Evolutionary conservation across 352 stramenopile genomes (phyloP), one percentile per base, ranked within the genome.

Genomic region (Phytophthora pistaciae): DNA sequence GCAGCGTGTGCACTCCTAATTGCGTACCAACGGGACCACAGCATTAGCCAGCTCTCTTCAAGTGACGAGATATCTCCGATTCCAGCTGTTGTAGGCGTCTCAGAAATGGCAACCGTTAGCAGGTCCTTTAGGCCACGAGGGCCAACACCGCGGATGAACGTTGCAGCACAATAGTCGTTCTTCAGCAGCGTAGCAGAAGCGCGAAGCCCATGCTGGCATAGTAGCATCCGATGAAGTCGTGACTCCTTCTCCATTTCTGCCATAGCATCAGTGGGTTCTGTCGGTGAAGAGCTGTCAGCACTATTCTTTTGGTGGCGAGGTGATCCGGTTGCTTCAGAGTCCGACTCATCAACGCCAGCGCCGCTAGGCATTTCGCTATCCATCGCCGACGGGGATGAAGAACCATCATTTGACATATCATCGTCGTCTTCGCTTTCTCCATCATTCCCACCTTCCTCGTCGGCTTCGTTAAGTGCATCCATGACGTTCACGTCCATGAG

Each of bases 321-420:
- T 10, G 76, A 80, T 36, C 56, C 60, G 33, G 79, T 68, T 10
- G 79, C 87, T 60, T 94, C 88, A 6, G 63, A 75, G 62, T 92
- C 88, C 11, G 86, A 92, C 21, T 93, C 86, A 20, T 83, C 85
- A 25, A 75, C 77, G 25, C 76, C 77, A 23, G 67, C 66, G 21
- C 73, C 72, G 63, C 66, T 75, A 16, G 66, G 68, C 81, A 90
- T 91, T 66, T 91, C 84, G 50, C 79, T 94, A 66, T 96, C 88
- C 76, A 93, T 83, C 10, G 74, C 84, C n/a, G 81, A 88, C 42
- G 88, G 87, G 7, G 88, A 92, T 0, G 85, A 87, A 23, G 85
- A 93, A 27, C 84, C 88, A 74, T 94, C 88, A 64, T 96, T 93
- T 18, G 89, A 95, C 84, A 94, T 95, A n/a, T 94, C 89, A 62